Percentiles rank a stretch among this genome's conserved stretches.
phyloP scores from a whole-genome alignment of 345 rosid genomes.

The Nephelium lappaceum region DNA sequence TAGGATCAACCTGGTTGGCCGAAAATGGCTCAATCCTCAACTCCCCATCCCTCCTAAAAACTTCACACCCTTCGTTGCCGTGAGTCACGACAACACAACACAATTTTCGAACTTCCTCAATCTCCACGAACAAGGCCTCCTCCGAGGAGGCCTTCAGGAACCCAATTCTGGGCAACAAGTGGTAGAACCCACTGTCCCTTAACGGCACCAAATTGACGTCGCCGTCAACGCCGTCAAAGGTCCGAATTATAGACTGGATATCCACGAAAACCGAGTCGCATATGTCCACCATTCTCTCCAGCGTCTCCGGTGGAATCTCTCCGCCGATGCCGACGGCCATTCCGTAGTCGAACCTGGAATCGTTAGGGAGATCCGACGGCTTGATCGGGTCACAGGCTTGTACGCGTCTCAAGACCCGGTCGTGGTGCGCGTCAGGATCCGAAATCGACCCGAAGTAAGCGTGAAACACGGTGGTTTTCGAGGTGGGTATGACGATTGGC shows the following conservation, averaged over 20 bases:
- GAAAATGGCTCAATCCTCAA: conserved; percentile 54
- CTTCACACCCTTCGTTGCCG: conserved; percentile 81
- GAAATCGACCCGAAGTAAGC: conserved; percentile 64
- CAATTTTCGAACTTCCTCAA: conserved; percentile 69
- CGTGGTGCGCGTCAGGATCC: conserved; percentile 43
- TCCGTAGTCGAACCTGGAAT: conserved; percentile 58
- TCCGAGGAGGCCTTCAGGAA: conserved; percentile 86
- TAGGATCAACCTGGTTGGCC: conserved; percentile 87
- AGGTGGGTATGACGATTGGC: conserved; percentile 48
- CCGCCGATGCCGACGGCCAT: conserved; percentile 99
- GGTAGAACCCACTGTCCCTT: conserved; percentile 63
- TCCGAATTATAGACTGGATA: conserved; percentile 82
- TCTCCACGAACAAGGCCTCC: conserved; percentile 81
- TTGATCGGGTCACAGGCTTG: conserved; percentile 68
- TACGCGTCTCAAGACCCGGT: conserved; percentile 76
- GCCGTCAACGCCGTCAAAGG: conserved; percentile 62
- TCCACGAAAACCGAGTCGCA: conserved; percentile 78
- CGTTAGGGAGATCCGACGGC: conserved; percentile 67
- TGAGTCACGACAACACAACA: conserved; percentile 89
- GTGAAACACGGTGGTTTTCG: conserved; percentile 73
- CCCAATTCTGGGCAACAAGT: conserved; percentile 58
- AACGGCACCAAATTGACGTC: conserved; percentile 64
- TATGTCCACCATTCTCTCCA: conserved; percentile 73
- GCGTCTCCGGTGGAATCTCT: conserved; percentile 81
- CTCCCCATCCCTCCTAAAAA: conserved; percentile 61